Evolutionary conservation across 2,329 filamentous ascomycete genomes (phyloP), one percentile per base, ranked within the genome.

Genomic region (Colletotrichum sp.): DNA sequence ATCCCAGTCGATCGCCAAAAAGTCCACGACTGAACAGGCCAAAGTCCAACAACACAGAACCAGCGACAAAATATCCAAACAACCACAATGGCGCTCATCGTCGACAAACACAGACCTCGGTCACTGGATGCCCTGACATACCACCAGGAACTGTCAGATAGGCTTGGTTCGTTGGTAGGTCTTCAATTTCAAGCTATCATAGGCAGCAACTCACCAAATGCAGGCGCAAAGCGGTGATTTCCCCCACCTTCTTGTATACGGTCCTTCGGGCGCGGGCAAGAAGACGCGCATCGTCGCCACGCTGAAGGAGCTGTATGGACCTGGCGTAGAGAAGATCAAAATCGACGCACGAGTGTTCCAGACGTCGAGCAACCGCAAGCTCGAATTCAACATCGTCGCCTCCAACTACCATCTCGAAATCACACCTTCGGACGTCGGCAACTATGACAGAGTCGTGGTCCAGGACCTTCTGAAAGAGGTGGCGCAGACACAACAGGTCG

Each of bases 311-410:
- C 90, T 99, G 9, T 99, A 97, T 85, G 97, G 97, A 0, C 93
- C 96, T 0, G 96, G 97, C 59, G 97, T 98, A n/a, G 98, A 99
- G 83, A 99, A 98, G 90, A 99, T 99, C 90, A 99, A 99, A 88
- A 99, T 99, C 86, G 97, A 99, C 83, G 95, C 96, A 15, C 95
- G 97, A 78, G 94, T 98, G 75, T 99, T 99, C 88, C 96, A 98
- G 86, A 99, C 97, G 2, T 96, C 93, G 26, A 94, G 94, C 82
- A 99, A 98, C 85, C 95, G 97, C 83, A 99, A 99, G 86, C 93
- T 99, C 81, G 97, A 99, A 87, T 99, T 99, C 91, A 99, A 98
- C 87, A 98, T 99, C 78, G 97, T 99, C 71, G 93, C 96, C 60
- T 99, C 96, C 1, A 93, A 98, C 78, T 99, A 99, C 87, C 97